Conservation (phyloP, 2,329 filamentous ascomycete species). For the Pestalotiopsis sp. region DNA sequence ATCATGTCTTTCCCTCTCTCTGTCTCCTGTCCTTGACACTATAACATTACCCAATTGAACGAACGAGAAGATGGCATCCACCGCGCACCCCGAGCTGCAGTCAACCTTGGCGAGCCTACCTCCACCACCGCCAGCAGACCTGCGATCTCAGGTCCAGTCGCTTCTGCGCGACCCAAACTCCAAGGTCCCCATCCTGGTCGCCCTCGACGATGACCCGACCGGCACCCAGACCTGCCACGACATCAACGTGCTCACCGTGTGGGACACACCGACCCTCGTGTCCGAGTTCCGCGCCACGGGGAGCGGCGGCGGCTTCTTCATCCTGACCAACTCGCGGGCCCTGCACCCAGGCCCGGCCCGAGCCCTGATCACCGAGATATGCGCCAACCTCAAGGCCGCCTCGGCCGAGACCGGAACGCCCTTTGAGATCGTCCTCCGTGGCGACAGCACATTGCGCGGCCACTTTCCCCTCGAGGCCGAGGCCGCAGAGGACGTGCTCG, state of each 20-base stretch:
- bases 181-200: slow-evolving; percentile 36
- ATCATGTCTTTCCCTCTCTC: not conserved
- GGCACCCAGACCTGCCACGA: slow-evolving; percentile 65
- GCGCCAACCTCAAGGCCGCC: slow-evolving; percentile 48
- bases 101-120: slow-evolving; percentile 15
- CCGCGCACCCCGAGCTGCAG: slow-evolving; percentile 8
- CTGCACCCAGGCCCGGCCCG: slow-evolving; percentile 50
- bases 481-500: slow-evolving; percentile 51
- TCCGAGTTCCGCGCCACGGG: slow-evolving; percentile 42
- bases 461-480: slow-evolving; percentile 60
- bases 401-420: slow-evolving; percentile 37
- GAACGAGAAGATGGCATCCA: not conserved
- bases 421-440: slow-evolving; percentile 58
- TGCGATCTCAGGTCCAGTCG: slow-evolving; percentile 10
- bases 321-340: slow-evolving; percentile 61
- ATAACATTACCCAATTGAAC: not conserved
- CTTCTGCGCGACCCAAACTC: slow-evolving; percentile 9
- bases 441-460: slow-evolving; percentile 59
- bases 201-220: slow-evolving; percentile 59
- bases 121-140: slow-evolving; percentile 5
- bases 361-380: slow-evolving; percentile 52
- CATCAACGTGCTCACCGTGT: slow-evolving; percentile 56
- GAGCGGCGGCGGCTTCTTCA: slow-evolving; percentile 55
- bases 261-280: slow-evolving; percentile 47
- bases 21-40: not conserved